These are phyloP conservation scores for Lasiosphaeria hispida DNA, from an alignment of 495 filamentous ascomycete species.

Conservation along the genomic window DNA sequence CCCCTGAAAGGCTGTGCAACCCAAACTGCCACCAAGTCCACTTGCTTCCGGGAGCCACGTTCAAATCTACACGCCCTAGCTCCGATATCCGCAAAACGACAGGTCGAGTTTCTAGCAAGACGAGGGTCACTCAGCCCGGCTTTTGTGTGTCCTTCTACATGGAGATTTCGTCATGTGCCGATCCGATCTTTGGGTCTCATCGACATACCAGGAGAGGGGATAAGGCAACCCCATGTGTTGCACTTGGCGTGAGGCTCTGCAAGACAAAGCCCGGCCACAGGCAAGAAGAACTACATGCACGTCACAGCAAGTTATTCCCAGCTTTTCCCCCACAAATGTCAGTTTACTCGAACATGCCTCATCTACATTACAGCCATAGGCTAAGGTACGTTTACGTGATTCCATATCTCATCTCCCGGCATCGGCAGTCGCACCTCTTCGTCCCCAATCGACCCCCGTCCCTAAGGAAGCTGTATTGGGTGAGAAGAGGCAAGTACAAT, in stretches of 20 bases:
- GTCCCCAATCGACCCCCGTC: background rate
- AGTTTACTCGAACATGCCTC: too few relatives aligned
- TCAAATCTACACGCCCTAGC: too few relatives aligned
- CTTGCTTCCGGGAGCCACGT: too few relatives aligned
- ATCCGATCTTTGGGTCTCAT: background rate
- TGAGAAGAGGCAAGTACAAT: background rate
- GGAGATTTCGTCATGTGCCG: constrained; percentile 13
- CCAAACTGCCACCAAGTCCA: too few relatives aligned
- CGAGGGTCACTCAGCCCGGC: background rate
- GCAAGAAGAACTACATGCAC: background rate
- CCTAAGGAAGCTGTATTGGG: background rate
- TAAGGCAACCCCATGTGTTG: background rate
- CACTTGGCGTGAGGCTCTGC: background rate
- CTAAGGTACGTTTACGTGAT: background rate
- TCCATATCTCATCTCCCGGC: background rate
- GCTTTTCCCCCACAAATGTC: background rate
- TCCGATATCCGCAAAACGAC: background rate
- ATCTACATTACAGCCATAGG: too few relatives aligned
- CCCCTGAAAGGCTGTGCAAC: too few relatives aligned
- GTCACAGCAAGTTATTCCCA: background rate
- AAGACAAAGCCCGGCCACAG: background rate
- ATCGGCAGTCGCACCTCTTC: background rate
- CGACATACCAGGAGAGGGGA: background rate
- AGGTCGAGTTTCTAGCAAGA: constrained; percentile 1
- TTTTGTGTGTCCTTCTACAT: constrained; percentile 7